Conservation (phyloP, 2,329 filamentous ascomycete species). For the Thyridium curvatum region DNA sequence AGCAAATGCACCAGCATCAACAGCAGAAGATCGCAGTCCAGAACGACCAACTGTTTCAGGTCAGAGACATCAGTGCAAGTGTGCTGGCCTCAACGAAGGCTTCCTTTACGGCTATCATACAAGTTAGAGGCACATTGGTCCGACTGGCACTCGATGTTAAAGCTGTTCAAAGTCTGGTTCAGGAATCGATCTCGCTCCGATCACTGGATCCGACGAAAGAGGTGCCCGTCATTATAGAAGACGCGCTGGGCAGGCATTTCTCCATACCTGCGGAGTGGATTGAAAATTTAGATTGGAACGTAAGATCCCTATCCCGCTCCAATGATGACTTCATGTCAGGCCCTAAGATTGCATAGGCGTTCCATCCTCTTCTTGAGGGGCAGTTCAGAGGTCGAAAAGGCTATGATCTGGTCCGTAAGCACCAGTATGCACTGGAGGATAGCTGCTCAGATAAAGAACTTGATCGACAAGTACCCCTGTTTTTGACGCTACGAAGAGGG, state of each 20-base stretch:
- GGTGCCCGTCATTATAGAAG: not conserved
- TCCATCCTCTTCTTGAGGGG: not conserved
- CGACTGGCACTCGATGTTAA: too few species aligned
- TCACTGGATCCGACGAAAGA: not conserved
- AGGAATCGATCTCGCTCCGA: not conserved
- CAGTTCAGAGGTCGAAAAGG: not conserved
- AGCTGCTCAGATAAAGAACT: not conserved
- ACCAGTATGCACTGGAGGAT: not conserved
- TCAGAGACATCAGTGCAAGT: too few species aligned
- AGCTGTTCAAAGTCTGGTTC: too few species aligned
- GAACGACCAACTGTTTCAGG: too few species aligned
- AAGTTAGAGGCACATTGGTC: too few species aligned
- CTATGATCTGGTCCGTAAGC: not conserved
- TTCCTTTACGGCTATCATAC: too few species aligned
- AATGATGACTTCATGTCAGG: too few species aligned
- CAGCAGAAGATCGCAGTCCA: too few species aligned
- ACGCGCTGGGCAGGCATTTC: not conserved
- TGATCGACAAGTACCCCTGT: not conserved
- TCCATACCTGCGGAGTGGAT: not conserved
- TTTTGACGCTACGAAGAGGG: not conserved
- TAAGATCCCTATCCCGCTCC: too few species aligned
- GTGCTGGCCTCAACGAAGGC: too few species aligned
- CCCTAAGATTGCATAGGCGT: not conserved
- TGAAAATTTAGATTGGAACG: too few species aligned
- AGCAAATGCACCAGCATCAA: too few species aligned